Percentiles rank a stretch among this genome's conserved stretches.
Conservation (phyloP, 441 rosid species). For the Erodium texanum region DNA sequence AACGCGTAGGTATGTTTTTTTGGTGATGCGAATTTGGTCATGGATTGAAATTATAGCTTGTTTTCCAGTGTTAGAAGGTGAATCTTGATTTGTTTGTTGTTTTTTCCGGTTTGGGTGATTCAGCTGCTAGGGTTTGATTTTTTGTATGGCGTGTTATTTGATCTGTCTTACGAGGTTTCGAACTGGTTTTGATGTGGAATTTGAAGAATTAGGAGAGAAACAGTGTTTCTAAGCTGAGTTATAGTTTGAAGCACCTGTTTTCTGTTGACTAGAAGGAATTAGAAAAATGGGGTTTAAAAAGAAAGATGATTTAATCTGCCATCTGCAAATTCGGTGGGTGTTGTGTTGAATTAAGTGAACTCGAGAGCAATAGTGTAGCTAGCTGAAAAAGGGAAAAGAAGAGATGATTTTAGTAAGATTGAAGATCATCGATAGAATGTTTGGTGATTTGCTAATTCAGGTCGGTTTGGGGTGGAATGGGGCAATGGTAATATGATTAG, state of each 20-base stretch:
- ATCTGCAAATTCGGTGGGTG: neutral
- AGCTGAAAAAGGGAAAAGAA: neutral
- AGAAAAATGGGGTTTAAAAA: slow-evolving; percentile 3
- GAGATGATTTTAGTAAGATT: neutral
- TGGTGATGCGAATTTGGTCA: slow-evolving; percentile 36
- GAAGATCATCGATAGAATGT: neutral
- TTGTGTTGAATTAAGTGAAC: neutral
- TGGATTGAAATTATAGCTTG: slow-evolving; percentile 15
- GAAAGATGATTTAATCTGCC: neutral
- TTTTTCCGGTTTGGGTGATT: slow-evolving; percentile 23
- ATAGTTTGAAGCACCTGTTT: too few species aligned
- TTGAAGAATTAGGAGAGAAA: slow-evolving; percentile 23
- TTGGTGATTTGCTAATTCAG: neutral
- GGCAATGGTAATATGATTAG: slow-evolving; percentile 5
- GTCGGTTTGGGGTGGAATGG: slow-evolving; percentile 6
- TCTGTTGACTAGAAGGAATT: slow-evolving; percentile 17
- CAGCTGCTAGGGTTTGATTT: slow-evolving; percentile 31
- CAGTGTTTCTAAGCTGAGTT: slow-evolving; percentile 11
- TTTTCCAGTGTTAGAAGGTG: slow-evolving; percentile 19
- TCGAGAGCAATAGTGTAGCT: neutral
- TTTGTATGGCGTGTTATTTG: slow-evolving; percentile 12
- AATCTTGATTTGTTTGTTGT: slow-evolving; percentile 17
- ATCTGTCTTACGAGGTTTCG: neutral
- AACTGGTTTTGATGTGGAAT: slow-evolving; percentile 27
- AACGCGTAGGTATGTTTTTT: slow-evolving; percentile 12